Conservation (phyloP, 2,329 filamentous ascomycete genomes). For the Fusarium clavum region DNA sequence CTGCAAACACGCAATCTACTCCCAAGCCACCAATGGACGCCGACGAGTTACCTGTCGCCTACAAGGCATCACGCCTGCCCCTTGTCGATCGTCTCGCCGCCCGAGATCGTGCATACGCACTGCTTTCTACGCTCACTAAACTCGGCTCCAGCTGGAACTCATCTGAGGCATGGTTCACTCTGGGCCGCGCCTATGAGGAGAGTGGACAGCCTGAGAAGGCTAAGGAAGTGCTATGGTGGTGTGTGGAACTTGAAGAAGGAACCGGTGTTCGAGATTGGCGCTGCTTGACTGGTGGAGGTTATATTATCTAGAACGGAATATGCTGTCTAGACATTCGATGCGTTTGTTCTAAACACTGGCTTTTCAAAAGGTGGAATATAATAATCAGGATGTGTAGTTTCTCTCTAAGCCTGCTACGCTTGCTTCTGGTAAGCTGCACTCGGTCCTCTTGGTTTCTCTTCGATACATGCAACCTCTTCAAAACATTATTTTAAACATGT, state of each 20-base stretch:
- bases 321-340: neutral
- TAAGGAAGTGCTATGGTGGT: conserved; percentile 96
- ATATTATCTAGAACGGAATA: conserved; percentile 59
- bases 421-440: neutral
- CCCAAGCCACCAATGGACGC: conserved; percentile 45
- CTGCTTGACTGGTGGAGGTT: conserved; percentile 73
- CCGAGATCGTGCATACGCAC: conserved; percentile 86
- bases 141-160: conserved; percentile 90
- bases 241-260: conserved; percentile 91
- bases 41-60: conserved; percentile 62
- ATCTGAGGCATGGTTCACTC: conserved; percentile 90
- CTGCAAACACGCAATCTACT: conserved; percentile 35
- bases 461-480: conserved; percentile 1
- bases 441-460: conserved; percentile 4
- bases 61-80: conserved; percentile 72
- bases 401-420: neutral
- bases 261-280: conserved; percentile 84
- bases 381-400: neutral
- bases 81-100: conserved; percentile 87
- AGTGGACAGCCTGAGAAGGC: conserved; percentile 87
- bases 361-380: conserved; percentile 12
- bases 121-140: conserved; percentile 86
- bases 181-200: conserved; percentile 89
- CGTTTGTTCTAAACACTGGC: neutral
- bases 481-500: neutral